phyloP scores from a whole-genome alignment of 371 early-diverging fungal species.

The Mortierella sp. region DNA sequence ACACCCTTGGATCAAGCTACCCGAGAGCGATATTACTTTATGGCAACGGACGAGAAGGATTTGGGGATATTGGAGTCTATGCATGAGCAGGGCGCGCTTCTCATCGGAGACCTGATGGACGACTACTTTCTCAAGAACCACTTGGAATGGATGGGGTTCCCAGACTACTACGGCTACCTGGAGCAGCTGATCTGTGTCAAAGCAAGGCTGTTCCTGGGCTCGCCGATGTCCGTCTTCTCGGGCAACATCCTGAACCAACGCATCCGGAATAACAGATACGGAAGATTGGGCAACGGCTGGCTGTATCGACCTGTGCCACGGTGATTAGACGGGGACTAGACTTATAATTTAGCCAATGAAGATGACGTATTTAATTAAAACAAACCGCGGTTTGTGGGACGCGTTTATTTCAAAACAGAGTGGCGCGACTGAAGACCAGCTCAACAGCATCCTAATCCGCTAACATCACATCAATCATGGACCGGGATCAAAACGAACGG shows the following conservation, averaged over 20 bases:
- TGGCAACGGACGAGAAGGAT: conserved; percentile 10
- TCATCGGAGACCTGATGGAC: conserved; percentile 9
- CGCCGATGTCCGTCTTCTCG: conserved; percentile 11
- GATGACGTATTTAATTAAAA: too few relatives aligned
- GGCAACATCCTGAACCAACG: conserved; percentile 10
- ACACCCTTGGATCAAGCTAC: conserved; percentile 2
- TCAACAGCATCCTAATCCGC: too few relatives aligned
- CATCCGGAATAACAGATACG: conserved; percentile 4
- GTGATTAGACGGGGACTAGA: too few relatives aligned
- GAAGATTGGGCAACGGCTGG: conserved; percentile 7
- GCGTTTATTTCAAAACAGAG: too few relatives aligned
- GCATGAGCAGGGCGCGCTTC: conserved; percentile 7
- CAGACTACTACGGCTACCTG: conserved; percentile 3
- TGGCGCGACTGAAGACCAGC: too few relatives aligned
- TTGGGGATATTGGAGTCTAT: not conserved
- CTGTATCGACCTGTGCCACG: conserved; percentile 1
- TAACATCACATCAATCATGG: not conserved
- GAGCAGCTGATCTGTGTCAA: conserved; percentile 9
- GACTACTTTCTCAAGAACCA: conserved; percentile 2
- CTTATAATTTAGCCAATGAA: too few relatives aligned
- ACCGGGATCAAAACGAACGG: conserved; percentile 18
- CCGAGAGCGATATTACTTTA: conserved; percentile 5
- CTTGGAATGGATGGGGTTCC: conserved; percentile 9
- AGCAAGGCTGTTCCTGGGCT: conserved; percentile 5
- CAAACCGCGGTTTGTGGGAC: too few relatives aligned